phyloP scores from a whole-genome alignment of 139 green algal species.

The Coccomyxa sp. region DNA sequence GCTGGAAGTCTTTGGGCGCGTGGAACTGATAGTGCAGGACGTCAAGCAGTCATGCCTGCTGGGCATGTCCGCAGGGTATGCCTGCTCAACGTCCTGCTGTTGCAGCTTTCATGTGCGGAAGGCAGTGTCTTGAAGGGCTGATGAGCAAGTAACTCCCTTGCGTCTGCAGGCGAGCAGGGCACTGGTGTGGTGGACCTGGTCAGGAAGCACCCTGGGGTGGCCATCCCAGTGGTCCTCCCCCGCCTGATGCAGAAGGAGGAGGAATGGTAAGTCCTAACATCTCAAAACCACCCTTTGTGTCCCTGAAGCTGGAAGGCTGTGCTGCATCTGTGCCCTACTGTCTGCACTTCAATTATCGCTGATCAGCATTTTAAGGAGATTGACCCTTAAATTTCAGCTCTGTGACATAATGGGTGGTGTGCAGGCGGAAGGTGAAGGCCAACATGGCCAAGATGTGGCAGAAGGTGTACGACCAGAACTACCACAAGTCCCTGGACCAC shows the following conservation, averaged over 20 bases:
- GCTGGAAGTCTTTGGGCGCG: no score
- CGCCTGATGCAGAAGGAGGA: slow-evolving; percentile 91
- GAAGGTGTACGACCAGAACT: slow-evolving; percentile 94
- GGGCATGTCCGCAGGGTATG: no score
- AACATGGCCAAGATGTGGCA: slow-evolving; percentile 84
- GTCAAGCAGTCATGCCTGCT: background rate
- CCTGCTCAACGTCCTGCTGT: no score
- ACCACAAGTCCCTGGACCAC: slow-evolving; percentile 97
- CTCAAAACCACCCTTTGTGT: no score
- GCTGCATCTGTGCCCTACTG: no score
- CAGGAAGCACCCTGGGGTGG: slow-evolving; percentile 77
- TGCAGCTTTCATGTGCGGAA: no score
- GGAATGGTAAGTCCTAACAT: slow-evolving; percentile 90
- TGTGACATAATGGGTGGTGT: background rate
- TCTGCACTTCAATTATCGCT: no score
- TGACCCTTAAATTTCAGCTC: no score
- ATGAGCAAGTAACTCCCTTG: background rate
- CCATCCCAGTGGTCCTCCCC: slow-evolving; percentile 79
- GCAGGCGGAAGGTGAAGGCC: slow-evolving; percentile 41
- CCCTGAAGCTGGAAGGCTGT: no score
- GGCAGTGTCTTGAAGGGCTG: background rate
- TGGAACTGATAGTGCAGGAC: no score
- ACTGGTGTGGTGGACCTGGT: slow-evolving; percentile 74
- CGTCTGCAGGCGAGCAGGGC: slow-evolving; percentile 19
- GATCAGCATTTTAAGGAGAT: no score